Conservation (phyloP, 176 grass and related monocot species). For the Triticum aestivum region DNA sequence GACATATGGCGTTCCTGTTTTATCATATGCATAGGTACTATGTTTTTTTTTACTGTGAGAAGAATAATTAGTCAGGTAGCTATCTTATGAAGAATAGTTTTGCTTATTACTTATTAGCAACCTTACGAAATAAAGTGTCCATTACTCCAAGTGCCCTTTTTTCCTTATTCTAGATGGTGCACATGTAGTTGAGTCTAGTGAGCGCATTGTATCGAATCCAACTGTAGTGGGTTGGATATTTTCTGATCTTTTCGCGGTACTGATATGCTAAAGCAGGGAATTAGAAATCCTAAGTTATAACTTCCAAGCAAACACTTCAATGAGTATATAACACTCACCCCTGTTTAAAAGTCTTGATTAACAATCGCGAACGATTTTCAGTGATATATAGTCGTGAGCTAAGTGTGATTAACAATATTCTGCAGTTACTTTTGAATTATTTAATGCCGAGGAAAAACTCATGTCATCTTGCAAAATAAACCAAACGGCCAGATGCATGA, state of each 20-base stretch:
- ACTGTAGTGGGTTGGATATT: neutral
- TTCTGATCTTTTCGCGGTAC: neutral
- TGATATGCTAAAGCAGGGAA: constrained; percentile 4
- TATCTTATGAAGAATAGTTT: neutral
- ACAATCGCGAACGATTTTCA: neutral
- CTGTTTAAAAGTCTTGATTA: neutral
- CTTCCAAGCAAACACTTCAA: neutral
- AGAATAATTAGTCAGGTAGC: neutral
- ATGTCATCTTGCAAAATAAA: neutral
- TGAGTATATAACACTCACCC: neutral
- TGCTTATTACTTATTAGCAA: neutral
- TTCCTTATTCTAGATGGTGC: neutral
- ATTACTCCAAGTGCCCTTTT: neutral
- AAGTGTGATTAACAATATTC: neutral
- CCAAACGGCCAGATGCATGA: neutral
- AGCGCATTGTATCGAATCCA: neutral
- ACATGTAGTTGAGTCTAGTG: neutral
- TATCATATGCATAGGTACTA: constrained; percentile 3
- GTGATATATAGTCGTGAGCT: neutral
- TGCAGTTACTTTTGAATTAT: neutral
- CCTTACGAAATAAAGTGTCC: neutral
- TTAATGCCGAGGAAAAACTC: neutral
- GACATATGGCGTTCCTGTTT: constrained; percentile 2
- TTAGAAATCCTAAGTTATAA: neutral
- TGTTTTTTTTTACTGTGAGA: neutral